phyloP scores from a whole-genome alignment of 768 basidiomycete species.

The Leucocoprinus leucothites region DNA sequence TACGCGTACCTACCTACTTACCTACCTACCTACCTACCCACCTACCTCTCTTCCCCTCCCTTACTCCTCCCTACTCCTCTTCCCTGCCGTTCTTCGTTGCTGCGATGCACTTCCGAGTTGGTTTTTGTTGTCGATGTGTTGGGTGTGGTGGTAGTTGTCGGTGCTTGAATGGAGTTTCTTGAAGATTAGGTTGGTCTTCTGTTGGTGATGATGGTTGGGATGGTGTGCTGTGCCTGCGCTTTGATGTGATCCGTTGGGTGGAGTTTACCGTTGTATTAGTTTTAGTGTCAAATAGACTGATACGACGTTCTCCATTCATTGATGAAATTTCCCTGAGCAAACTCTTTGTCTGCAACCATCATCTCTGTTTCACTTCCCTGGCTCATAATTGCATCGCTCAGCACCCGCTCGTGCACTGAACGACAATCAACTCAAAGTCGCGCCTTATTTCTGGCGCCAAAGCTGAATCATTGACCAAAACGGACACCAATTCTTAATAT shows the following conservation, averaged over 20 bases:
- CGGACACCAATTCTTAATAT: not conserved
- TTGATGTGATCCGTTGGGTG: not conserved
- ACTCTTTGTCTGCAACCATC: not conserved
- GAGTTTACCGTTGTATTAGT: slow-evolving; percentile 1
- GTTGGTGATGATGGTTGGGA: not conserved
- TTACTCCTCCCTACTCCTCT: no score
- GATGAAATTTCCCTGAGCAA: no score
- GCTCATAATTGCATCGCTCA: not conserved
- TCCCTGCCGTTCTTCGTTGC: not conserved
- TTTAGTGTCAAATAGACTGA: not conserved
- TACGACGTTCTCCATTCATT: not conserved
- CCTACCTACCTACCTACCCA: no score
- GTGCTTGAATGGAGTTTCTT: no score
- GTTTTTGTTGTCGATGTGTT: not conserved
- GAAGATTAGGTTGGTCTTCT: not conserved
- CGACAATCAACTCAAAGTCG: no score
- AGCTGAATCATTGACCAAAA: no score
- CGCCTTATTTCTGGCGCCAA: no score
- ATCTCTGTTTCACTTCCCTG: not conserved
- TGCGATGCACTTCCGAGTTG: slow-evolving; percentile 4
- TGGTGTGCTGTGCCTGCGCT: not conserved
- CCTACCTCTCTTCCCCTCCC: no score
- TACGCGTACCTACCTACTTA: not conserved
- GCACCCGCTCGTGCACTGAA: not conserved
- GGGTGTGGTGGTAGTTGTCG: no score